These are phyloP conservation scores for Fraxinus dipetala DNA, from an alignment of 305 asterid genomes.

Conservation along the genomic window DNA sequence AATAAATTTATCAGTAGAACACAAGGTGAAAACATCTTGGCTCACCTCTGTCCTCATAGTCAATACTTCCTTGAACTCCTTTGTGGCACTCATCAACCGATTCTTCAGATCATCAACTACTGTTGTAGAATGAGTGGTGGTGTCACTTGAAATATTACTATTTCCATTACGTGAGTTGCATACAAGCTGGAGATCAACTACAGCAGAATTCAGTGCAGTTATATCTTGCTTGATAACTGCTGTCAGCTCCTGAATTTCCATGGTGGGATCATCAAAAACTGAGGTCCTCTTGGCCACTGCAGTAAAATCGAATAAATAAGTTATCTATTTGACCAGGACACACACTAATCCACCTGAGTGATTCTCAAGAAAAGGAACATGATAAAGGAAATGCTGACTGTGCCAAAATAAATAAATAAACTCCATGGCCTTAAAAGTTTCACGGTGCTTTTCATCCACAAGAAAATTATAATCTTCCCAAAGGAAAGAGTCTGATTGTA, in stretches of 20 bases:
- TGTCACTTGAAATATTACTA: slow-evolving; percentile 60
- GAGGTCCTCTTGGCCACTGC: slow-evolving; percentile 93
- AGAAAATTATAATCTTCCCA: not conserved
- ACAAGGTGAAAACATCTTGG: not conserved
- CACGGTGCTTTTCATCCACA: not conserved
- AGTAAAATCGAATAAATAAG: slow-evolving; percentile 13
- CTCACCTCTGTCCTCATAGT: slow-evolving; percentile 88
- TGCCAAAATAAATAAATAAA: not conserved
- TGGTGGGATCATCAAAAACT: slow-evolving; percentile 77
- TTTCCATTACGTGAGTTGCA: slow-evolving; percentile 53
- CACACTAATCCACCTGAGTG: not conserved
- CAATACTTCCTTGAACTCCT: slow-evolving; percentile 89
- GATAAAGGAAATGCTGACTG: not conserved
- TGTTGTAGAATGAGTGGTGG: slow-evolving; percentile 73
- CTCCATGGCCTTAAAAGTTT: not conserved
- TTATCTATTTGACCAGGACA: slow-evolving; percentile 6
- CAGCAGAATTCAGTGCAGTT: slow-evolving; percentile 81
- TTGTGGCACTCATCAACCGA: slow-evolving; percentile 81
- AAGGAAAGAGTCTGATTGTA: not conserved
- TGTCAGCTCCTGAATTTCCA: slow-evolving; percentile 89
- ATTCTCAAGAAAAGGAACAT: not conserved
- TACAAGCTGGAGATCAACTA: slow-evolving; percentile 77
- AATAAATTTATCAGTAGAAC: not conserved
- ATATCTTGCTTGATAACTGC: slow-evolving; percentile 88
- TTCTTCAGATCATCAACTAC: slow-evolving; percentile 90